Evolutionary conservation across 2,329 filamentous ascomycete species (phyloP), one percentile per base, ranked within the genome.

Genomic region (Capronia epimyces): DNA sequence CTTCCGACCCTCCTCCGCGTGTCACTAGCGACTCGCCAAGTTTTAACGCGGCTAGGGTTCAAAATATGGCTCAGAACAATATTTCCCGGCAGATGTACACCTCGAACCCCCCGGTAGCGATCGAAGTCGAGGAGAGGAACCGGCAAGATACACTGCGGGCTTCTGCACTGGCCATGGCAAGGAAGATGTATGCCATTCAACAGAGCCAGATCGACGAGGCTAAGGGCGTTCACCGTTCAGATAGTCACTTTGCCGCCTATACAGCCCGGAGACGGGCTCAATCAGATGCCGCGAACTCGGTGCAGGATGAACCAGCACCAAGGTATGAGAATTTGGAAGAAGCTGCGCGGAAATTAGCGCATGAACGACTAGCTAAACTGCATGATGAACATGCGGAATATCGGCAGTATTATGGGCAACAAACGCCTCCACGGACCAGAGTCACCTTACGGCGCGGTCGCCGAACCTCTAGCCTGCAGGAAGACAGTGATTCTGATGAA

Each of bases 141-240:
- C 81, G 79, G 51, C 79, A 83, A 39, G 85, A 89, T 59, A 81
- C 83, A 3, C 73, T 95, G 2, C 85, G 84, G 57, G 87, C 89
- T 24, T 91, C 89, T 16, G 89, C 90, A 2, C 74, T 95, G 2
- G 87, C 86, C 9, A 95, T 96, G 89, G 89, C 90, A 5, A 86
- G 84, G 68, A 81, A 85, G 60, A 91, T 95, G 82, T 95, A 89
- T 64, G 79, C 75, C 9, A 74, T 80, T 27, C 83, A 89, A 60
- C 81, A 87, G 55, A 79, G 77, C 54, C 77, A 76, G 53, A 73
- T 78, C 1, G 78, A 82, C 5, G 72, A 75, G 54, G 69, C 72
- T 1, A 64, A 60, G 13, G 63, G 61, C 3, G 22, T 65, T 24
- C 53, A 57, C 22, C 64, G 61, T 8, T 64, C 67, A 24, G 65